These are phyloP conservation scores for Fraxinus paxiana DNA, from an alignment of 305 asterid species.

Conservation along the genomic window DNA sequence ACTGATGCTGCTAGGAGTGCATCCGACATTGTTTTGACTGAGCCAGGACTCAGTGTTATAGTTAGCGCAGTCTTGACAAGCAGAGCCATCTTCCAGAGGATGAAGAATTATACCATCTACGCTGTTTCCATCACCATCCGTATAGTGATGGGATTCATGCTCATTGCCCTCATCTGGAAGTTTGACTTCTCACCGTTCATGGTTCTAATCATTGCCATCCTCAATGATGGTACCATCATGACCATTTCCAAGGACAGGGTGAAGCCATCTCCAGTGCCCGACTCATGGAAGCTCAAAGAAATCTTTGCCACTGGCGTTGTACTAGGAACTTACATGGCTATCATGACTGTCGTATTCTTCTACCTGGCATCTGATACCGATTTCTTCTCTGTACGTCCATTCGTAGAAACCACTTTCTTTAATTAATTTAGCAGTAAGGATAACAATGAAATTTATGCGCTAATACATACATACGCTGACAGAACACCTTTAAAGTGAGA, in stretches of 20 bases:
- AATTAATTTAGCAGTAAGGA: not conserved
- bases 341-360: conserved; percentile 60
- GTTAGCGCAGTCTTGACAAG: conserved; percentile 58
- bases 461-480: not conserved
- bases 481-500: conserved; percentile 34
- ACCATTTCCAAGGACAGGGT: conserved; percentile 68
- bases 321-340: conserved; percentile 60
- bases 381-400: conserved; percentile 36
- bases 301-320: conserved; percentile 61
- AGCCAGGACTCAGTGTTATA: conserved; percentile 63
- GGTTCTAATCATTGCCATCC: conserved; percentile 61
- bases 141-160: conserved; percentile 67
- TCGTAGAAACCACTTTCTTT: not conserved
- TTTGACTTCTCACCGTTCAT: conserved; percentile 69
- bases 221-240: conserved; percentile 70
- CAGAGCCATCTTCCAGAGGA: conserved; percentile 67
- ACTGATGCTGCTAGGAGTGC: conserved; percentile 71
- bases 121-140: conserved; percentile 68
- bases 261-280: conserved; percentile 64
- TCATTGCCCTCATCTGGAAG: conserved; percentile 61
- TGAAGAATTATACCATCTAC: conserved; percentile 65
- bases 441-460: not conserved
- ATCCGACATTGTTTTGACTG: conserved; percentile 58
- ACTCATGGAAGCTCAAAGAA: conserved; percentile 68
- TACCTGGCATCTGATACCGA: conserved; percentile 49